Percentiles rank a stretch among this genome's conserved stretches.
phyloP scores from a whole-genome alignment of 2,329 filamentous ascomycete genomes.

The Exophiala dermatitidis region DNA sequence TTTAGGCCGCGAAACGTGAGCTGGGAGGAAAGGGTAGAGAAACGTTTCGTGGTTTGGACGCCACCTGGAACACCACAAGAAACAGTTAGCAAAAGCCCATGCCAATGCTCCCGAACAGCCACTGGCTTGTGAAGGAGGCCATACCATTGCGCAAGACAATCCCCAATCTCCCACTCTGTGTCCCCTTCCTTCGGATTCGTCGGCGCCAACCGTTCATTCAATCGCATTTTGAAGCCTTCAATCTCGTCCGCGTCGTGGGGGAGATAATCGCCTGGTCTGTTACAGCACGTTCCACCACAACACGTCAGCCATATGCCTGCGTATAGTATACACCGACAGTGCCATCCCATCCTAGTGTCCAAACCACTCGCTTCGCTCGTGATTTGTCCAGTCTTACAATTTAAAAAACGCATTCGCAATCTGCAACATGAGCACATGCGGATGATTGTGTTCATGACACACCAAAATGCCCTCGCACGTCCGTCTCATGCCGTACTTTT shows the following conservation, averaged over 20 bases:
- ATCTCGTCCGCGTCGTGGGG: conserved; percentile 80
- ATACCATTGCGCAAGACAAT: conserved; percentile 86
- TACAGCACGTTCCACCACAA: background rate
- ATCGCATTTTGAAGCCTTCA: conserved; percentile 82
- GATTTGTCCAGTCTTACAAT: conserved; percentile 47
- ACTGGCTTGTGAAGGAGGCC: background rate
- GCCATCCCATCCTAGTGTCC: background rate
- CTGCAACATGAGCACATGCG: conserved; percentile 97
- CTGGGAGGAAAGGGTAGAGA: conserved; percentile 97
- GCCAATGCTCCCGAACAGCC: background rate
- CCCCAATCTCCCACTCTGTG: conserved; percentile 80
- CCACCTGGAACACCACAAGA: conserved; percentile 48
- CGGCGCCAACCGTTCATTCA: conserved; percentile 89
- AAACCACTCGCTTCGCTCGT: background rate
- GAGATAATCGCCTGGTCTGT: conserved; percentile 82
- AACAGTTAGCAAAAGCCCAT: background rate
- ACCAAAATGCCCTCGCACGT: conserved; percentile 96
- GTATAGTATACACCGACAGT: background rate
- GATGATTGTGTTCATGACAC: conserved; percentile 98
- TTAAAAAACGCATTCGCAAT: conserved; percentile 99
- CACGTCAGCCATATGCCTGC: too few species aligned
- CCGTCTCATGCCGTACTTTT: conserved; percentile 85
- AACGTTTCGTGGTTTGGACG: conserved; percentile 98
- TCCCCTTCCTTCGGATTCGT: conserved; percentile 68
- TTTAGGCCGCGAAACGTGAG: conserved; percentile 91